Evolutionary conservation across 2,329 filamentous ascomycete species (phyloP).

Genomic region (Furcasterigmium furcatum): DNA sequence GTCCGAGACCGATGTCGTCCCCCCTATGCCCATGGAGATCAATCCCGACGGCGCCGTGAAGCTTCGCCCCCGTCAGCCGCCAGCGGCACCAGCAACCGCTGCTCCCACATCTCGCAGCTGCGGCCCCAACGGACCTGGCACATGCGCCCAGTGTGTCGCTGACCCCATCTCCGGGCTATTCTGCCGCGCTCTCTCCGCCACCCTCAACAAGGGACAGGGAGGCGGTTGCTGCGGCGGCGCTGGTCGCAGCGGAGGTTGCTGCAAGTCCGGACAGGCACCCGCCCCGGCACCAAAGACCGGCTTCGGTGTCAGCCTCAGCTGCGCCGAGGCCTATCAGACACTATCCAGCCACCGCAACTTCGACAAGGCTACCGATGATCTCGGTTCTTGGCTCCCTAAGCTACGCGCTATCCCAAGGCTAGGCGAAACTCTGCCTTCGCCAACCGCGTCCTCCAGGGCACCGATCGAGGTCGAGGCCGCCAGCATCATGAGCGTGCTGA

Average conservation of each 20-base stretch:
- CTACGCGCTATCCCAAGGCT: slow-evolving; percentile 56
- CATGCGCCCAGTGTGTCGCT: slow-evolving; percentile 72
- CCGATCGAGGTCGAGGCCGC: slow-evolving; percentile 79
- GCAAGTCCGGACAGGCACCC: slow-evolving; percentile 44
- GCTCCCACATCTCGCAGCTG: slow-evolving; percentile 47
- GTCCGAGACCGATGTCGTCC: slow-evolving; percentile 57
- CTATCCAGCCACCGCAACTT: slow-evolving; percentile 75
- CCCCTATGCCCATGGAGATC: slow-evolving; percentile 53
- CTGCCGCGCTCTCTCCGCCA: slow-evolving; percentile 76
- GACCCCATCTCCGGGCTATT: slow-evolving; percentile 81
- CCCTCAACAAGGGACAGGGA: slow-evolving; percentile 38
- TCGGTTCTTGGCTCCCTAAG: slow-evolving; percentile 73
- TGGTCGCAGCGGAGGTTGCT: slow-evolving; percentile 59
- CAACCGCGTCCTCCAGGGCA: slow-evolving; percentile 28
- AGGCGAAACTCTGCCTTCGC: slow-evolving; percentile 23
- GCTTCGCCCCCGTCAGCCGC: slow-evolving; percentile 39
- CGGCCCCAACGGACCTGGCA: slow-evolving; percentile 69
- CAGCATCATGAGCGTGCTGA: slow-evolving; percentile 82
- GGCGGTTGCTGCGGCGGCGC: slow-evolving; percentile 57
- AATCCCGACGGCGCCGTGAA: slow-evolving; percentile 60
- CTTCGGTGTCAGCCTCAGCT: slow-evolving; percentile 59
- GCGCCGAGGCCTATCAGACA: slow-evolving; percentile 76
- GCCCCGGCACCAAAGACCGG: slow-evolving; percentile 21
- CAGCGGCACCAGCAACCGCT: slow-evolving; percentile 36
- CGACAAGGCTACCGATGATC: slow-evolving; percentile 68